phyloP scores from a whole-genome alignment of 169 alveolate species.

The Eimeria nieschulzi region DNA sequence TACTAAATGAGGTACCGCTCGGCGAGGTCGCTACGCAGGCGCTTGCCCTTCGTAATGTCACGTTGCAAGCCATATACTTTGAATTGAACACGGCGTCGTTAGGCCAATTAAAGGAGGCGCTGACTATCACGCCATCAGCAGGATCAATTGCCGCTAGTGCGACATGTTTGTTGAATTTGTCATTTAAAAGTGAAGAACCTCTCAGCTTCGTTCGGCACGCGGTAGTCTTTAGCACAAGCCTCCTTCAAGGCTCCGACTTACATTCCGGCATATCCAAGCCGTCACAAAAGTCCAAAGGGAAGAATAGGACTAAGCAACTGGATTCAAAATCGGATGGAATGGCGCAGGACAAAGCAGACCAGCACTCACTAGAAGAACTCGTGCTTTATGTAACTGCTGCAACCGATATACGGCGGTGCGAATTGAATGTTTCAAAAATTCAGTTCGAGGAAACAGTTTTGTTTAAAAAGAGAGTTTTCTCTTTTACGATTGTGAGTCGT shows the following conservation, averaged over 20 bases:
- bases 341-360: constrained; percentile 1
- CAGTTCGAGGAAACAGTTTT: constrained; percentile 91
- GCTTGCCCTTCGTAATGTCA: constrained; percentile 39
- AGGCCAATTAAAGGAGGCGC: constrained; percentile 33
- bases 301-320: constrained; percentile 13
- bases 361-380: constrained; percentile 73
- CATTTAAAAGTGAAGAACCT: constrained; percentile 35
- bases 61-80: constrained; percentile 44
- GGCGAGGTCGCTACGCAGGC: constrained; percentile 25
- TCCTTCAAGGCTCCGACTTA: constrained; percentile 7
- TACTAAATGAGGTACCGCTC: constrained; percentile 41
- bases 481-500: constrained; percentile 85
- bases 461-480: constrained; percentile 89
- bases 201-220: constrained; percentile 26
- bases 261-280: neutral
- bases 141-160: constrained; percentile 39
- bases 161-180: neutral
- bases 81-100: constrained; percentile 22
- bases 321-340: constrained; percentile 35
- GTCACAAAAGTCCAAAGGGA: neutral
- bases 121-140: constrained; percentile 24
- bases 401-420: constrained; percentile 91
- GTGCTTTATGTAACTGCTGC: constrained; percentile 85
- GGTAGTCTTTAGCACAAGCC: neutral
- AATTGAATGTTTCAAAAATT: constrained; percentile 84